These are phyloP conservation scores for Metschnikowia dekortorum DNA, from an alignment of 805 yeast species.

Conservation along the genomic window DNA sequence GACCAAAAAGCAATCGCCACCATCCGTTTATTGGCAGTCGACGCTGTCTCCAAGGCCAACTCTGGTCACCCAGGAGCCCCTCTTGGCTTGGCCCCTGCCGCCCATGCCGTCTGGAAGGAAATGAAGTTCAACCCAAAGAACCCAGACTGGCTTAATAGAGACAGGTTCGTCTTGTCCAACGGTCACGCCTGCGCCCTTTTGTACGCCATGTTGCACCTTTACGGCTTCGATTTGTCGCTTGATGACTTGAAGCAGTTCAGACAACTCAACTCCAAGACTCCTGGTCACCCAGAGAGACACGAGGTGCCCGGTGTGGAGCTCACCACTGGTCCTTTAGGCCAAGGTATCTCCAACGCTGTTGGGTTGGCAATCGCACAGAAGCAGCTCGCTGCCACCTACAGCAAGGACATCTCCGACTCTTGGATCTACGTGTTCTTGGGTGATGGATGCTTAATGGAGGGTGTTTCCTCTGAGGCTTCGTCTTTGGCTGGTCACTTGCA, in stretches of 20 bases:
- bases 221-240: conserved; percentile 74
- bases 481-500: conserved; percentile 95
- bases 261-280: conserved; percentile 85
- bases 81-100: conserved; percentile 94
- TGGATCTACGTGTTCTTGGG: conserved; percentile 81
- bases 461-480: conserved; percentile 90
- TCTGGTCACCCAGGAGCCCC: conserved; percentile 99
- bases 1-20: conserved; percentile 79
- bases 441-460: conserved; percentile 98
- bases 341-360: conserved; percentile 94
- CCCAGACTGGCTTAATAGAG: conserved; percentile 92
- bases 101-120: conserved; percentile 78
- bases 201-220: conserved; percentile 79
- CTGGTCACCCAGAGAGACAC: conserved; percentile 91
- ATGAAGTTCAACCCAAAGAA: conserved; percentile 86
- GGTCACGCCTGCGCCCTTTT: conserved; percentile 94
- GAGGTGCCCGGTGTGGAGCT: conserved; percentile 93
- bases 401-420: conserved; percentile 82
- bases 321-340: conserved; percentile 98
- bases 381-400: conserved; percentile 87
- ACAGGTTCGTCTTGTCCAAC: conserved; percentile 89
- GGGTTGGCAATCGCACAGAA: conserved; percentile 95
- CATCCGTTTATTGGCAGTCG: conserved; percentile 85
- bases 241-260: conserved; percentile 90
- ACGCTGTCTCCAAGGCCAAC: conserved; percentile 81